Percentiles rank a stretch among this genome's conserved stretches.
phyloP scores from a whole-genome alignment of 2,329 filamentous ascomycete species.

The Colletotrichum simmondsii region DNA sequence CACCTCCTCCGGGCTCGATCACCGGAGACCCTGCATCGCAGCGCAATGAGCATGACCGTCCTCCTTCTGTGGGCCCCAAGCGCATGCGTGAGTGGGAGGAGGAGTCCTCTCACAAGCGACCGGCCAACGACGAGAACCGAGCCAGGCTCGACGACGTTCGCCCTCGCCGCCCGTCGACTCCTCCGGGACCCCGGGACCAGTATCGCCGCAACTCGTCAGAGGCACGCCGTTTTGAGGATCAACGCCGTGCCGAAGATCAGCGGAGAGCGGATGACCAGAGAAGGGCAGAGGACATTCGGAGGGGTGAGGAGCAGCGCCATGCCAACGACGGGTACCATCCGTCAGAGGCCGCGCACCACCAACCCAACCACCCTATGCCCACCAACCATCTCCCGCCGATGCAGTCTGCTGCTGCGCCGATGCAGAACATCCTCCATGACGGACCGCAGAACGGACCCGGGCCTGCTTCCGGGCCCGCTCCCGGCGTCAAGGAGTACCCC shows the following conservation, averaged over 20 bases:
- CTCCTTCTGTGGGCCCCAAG: conserved; percentile 83
- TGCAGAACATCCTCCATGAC: conserved; percentile 64
- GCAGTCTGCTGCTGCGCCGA: conserved; percentile 68
- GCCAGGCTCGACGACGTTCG: conserved; percentile 87
- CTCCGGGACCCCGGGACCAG: conserved; percentile 65
- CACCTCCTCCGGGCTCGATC: conserved; percentile 61
- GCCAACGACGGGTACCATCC: conserved; percentile 86
- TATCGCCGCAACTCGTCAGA: conserved; percentile 85
- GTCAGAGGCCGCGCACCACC: conserved; percentile 91
- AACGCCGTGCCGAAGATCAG: conserved; percentile 68
- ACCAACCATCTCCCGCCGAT: conserved; percentile 69
- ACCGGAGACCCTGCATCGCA: conserved; percentile 76
- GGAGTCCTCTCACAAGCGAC: conserved; percentile 82
- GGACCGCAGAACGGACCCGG: conserved; percentile 44
- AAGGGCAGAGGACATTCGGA: conserved; percentile 64
- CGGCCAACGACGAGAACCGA: conserved; percentile 87
- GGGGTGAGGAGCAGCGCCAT: conserved; percentile 72
- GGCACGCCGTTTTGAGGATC: conserved; percentile 72
- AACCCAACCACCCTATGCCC: conserved; percentile 69
- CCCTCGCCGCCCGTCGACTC: conserved; percentile 81
- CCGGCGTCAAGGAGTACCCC: conserved; percentile 61
- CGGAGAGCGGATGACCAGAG: conserved; percentile 67
- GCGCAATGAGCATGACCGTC: conserved; percentile 74
- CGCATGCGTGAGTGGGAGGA: conserved; percentile 94
- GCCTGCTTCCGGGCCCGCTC: conserved; percentile 52